phyloP scores from a whole-genome alignment of 768 basidiomycete genomes.

The Xanthoconium stramineum region DNA sequence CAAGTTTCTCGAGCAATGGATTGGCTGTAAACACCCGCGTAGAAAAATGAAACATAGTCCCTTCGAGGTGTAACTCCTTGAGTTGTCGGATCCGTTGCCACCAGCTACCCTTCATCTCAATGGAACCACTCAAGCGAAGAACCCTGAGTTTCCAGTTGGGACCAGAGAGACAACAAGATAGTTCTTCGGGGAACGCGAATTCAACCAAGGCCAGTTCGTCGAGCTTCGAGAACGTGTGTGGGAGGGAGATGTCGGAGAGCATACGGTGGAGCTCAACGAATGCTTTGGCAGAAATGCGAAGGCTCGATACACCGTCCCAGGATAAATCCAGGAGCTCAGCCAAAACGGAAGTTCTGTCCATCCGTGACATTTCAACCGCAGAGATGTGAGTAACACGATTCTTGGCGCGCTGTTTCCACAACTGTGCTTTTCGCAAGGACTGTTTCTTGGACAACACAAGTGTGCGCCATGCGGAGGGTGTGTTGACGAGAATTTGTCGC shows the following conservation, averaged over 20 bases:
- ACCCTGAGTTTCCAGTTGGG: conserved; percentile 24
- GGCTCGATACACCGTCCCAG: conserved; percentile 25
- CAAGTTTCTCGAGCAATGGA: conserved; percentile 24
- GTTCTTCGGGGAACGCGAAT: not conserved
- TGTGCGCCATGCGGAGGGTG: conserved; percentile 56
- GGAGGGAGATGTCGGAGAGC: conserved; percentile 32
- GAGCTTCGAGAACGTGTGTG: conserved; percentile 34
- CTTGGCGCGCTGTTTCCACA: conserved; percentile 58
- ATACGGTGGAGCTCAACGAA: conserved; percentile 22
- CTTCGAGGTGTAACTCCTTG: conserved; percentile 15
- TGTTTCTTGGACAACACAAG: conserved; percentile 49
- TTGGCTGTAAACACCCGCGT: conserved; percentile 16
- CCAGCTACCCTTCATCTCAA: conserved; percentile 9
- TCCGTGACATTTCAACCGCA: conserved; percentile 11
- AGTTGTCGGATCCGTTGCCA: conserved; percentile 23
- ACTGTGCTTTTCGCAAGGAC: conserved; percentile 49
- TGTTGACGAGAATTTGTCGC: conserved; percentile 50
- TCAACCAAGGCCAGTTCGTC: conserved; percentile 29
- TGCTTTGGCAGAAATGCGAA: conserved; percentile 9
- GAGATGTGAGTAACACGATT: conserved; percentile 39
- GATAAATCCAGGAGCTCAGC: conserved; percentile 18
- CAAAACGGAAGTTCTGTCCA: conserved; percentile 19
- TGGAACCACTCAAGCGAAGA: conserved; percentile 20
- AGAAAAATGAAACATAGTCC: not conserved
- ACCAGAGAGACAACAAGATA: conserved; percentile 8